Base-by-base conservation (phyloP, 1,284 basidiomycete species). In the Schizopora paradoxa region DNA sequence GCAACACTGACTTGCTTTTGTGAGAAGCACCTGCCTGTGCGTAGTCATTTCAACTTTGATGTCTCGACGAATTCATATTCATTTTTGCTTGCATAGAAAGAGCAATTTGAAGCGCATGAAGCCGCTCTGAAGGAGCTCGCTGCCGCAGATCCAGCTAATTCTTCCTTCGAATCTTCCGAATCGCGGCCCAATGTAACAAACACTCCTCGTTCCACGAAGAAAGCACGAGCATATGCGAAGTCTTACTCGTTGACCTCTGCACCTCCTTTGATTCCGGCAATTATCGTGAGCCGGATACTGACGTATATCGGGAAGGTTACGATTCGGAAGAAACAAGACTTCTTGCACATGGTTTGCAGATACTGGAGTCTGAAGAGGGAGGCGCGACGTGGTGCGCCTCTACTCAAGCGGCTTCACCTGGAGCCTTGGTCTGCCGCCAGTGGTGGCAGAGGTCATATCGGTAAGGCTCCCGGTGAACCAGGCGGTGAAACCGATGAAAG, bases 301-400 rank as follows among this genome's bases (percentile, higher is more conserved):
- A 75, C 82, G 35, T 96, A 99, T 59, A 82, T 90, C 27, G 63
- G 66, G 39, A 86, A 82, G 55, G 70, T 96, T 38, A 72, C 65
- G 27, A 68, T 97, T 1, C 72, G 86, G 47, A 91, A 91, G 60
- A 91, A 89, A 60, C 61, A 67, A 2, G 83, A 86, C 26, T 88
- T 95, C 43, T 67, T 98, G 3, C 76, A 82, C 41, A 67, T 84
- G 57, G 72, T 95, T 27, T 94, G 90, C 56, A 79, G 83, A 55
- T 99, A 97, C 61, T 99, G 95, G 95, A 97, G 94, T 60, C 64
- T 99, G 63, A 98, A 99, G 66, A 72, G 95, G 4, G 94, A 99
- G 63, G 89, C 82, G 0, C 77, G 95, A 49, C 70, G 95, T 33
- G 96, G 96, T 2, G 96, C 96, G 2, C 94, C 95, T 2, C 64